Conservation (phyloP, 1,139 yeast species). For the Nadsonia starkeyi-henricii region DNA sequence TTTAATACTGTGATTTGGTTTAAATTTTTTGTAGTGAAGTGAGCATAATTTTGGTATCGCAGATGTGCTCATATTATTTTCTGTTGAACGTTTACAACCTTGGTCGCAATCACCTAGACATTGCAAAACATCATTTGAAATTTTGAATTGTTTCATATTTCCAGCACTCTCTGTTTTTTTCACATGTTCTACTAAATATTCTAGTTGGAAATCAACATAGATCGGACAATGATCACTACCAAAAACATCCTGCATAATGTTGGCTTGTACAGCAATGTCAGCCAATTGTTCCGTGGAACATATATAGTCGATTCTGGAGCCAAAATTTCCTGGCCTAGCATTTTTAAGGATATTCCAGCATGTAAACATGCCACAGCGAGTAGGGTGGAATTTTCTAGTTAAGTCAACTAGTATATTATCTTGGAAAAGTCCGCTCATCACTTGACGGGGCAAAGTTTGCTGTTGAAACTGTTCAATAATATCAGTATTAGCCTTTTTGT, state of each 20-base stretch:
- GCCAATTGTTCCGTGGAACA: slow-evolving; percentile 32
- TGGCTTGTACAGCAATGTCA: slow-evolving; percentile 30
- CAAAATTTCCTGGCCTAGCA: slow-evolving; percentile 71
- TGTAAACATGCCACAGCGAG: slow-evolving; percentile 58
- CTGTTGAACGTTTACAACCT: background rate
- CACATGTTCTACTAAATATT: background rate
- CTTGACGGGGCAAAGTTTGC: slow-evolving; percentile 16
- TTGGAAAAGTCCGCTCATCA: slow-evolving; percentile 20
- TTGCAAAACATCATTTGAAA: background rate
- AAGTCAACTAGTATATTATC: slow-evolving; percentile 41
- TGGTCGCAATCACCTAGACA: background rate
- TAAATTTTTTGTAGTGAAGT: background rate
- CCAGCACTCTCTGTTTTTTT: background rate
- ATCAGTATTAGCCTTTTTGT: slow-evolving; percentile 10
- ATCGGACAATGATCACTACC: slow-evolving; percentile 97
- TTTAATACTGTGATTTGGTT: background rate
- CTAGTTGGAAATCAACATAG: slow-evolving; percentile 42
- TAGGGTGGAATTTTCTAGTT: slow-evolving; percentile 43
- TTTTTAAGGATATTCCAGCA: slow-evolving; percentile 82
- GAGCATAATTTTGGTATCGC: background rate
- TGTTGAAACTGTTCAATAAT: slow-evolving; percentile 17
- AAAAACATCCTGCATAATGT: slow-evolving; percentile 51
- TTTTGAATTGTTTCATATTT: background rate
- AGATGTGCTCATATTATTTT: background rate
- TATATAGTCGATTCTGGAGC: slow-evolving; percentile 77